Evolutionary conservation across 371 early-diverging fungal species (phyloP).

Genomic region (Fennellomyces sp.): DNA sequence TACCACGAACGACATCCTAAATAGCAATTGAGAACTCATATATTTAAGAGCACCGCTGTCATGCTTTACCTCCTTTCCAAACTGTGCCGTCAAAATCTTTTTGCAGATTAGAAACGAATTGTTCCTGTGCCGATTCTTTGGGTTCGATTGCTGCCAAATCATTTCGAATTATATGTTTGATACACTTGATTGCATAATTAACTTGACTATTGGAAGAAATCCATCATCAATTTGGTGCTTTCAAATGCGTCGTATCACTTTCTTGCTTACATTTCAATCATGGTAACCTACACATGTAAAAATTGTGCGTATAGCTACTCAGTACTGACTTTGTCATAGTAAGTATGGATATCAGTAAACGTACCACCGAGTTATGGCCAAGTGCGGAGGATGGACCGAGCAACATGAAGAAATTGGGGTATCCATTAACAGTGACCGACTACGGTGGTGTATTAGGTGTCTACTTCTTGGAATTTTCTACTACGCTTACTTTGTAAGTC

Average conservation of each 20-base stretch:
- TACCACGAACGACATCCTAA: constrained; percentile 14
- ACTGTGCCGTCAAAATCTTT: constrained; percentile 21
- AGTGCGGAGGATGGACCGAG: constrained; percentile 50
- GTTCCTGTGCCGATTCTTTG: constrained; percentile 17
- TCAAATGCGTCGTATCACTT: not conserved
- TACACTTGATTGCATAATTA: constrained; percentile 17
- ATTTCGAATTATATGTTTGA: constrained; percentile 15
- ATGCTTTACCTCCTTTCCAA: constrained; percentile 21
- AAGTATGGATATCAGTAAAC: no score
- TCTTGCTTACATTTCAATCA: constrained; percentile 38
- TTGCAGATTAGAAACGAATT: constrained; percentile 18
- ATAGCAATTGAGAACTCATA: not conserved
- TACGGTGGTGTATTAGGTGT: not conserved
- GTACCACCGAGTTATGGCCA: constrained; percentile 33
- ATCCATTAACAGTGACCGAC: constrained; percentile 29
- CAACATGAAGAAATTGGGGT: constrained; percentile 48
- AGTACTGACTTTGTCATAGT: no score
- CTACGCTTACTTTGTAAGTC: constrained; percentile 24
- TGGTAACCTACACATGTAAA: no score
- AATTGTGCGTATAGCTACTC: no score
- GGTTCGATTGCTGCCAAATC: constrained; percentile 23
- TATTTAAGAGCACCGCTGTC: not conserved
- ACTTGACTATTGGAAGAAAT: constrained; percentile 24
- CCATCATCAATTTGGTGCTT: not conserved
- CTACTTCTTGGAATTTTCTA: constrained; percentile 19